Percentiles rank a stretch among this genome's conserved stretches.
Conservation (phyloP, 2,329 filamentous ascomycete species). For the Colletotrichum agaves region DNA sequence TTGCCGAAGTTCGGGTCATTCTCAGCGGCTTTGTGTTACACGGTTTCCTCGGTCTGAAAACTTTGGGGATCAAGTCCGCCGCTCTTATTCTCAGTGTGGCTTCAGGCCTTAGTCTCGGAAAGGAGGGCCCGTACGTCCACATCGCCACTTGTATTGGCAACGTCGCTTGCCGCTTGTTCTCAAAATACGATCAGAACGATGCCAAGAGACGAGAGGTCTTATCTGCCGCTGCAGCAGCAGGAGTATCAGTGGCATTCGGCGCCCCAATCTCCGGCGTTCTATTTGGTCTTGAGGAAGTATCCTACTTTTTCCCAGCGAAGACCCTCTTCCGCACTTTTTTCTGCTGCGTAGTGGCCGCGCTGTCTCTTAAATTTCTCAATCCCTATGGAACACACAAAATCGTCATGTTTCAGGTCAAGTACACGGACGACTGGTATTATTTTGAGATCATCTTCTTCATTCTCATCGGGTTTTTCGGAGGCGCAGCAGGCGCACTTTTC, state of each 20-base stretch:
- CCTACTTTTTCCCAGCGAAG: slow-evolving; percentile 97
- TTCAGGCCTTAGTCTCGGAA: slow-evolving; percentile 92
- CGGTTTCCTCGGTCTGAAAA: slow-evolving; percentile 91
- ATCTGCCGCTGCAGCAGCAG: slow-evolving; percentile 91
- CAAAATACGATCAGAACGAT: slow-evolving; percentile 94
- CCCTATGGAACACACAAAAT: slow-evolving; percentile 97
- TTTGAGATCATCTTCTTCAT: slow-evolving; percentile 91
- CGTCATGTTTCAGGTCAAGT: slow-evolving; percentile 94
- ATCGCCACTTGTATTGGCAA: slow-evolving; percentile 96
- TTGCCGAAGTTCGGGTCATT: slow-evolving; percentile 97
- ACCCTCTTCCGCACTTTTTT: slow-evolving; percentile 98
- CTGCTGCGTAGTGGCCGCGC: slow-evolving; percentile 91
- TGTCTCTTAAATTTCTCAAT: slow-evolving; percentile 94
- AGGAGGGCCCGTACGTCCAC: slow-evolving; percentile 97
- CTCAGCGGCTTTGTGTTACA: slow-evolving; percentile 98
- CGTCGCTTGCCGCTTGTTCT: slow-evolving; percentile 91
- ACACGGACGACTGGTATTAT: slow-evolving; percentile 89
- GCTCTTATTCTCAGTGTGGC: slow-evolving; percentile 89
- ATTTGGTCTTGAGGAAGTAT: slow-evolving; percentile 94
- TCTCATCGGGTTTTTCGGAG: slow-evolving; percentile 86
- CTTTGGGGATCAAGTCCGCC: slow-evolving; percentile 84
- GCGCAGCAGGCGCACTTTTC: slow-evolving; percentile 87
- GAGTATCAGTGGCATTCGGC: slow-evolving; percentile 94
- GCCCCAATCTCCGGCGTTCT: slow-evolving; percentile 88
- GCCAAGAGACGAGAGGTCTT: slow-evolving; percentile 92